Conservation (phyloP, 2,329 filamentous ascomycete genomes). For the Xylaria sp. region DNA sequence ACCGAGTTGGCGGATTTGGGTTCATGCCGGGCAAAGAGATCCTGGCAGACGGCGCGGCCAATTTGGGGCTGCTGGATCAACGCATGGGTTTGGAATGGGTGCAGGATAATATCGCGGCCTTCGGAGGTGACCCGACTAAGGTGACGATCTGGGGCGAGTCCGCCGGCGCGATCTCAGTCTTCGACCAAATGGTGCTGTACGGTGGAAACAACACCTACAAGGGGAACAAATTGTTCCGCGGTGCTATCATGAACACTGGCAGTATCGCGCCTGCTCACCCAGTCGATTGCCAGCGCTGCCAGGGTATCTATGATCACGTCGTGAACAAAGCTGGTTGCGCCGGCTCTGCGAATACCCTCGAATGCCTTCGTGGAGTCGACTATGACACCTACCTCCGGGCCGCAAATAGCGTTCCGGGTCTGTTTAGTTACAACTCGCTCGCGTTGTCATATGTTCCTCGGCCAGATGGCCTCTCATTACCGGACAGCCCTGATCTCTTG, state of each 20-base stretch:
- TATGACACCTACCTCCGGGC: conserved; percentile 60
- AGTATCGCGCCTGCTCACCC: conserved; percentile 55
- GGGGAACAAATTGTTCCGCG: conserved; percentile 67
- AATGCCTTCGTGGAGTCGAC: conserved; percentile 58
- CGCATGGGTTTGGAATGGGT: conserved; percentile 69
- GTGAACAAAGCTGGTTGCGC: conserved; percentile 58
- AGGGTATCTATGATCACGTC: conserved; percentile 59
- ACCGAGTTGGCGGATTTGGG: conserved; percentile 69
- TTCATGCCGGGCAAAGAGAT: conserved; percentile 67
- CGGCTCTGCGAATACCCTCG: conserved; percentile 50
- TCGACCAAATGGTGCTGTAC: conserved; percentile 71
- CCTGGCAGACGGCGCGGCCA: conserved; percentile 59
- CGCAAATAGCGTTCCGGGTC: conserved; percentile 62
- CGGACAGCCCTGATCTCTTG: conserved; percentile 57
- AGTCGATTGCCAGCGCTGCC: conserved; percentile 61
- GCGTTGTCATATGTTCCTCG: conserved; percentile 70
- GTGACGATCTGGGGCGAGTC: conserved; percentile 77
- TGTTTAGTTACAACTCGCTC: conserved; percentile 63
- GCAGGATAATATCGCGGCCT: conserved; percentile 68
- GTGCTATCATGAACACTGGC: conserved; percentile 72
- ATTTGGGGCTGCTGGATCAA: conserved; percentile 69
- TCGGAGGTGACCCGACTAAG: conserved; percentile 73
- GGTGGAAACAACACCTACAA: conserved; percentile 70
- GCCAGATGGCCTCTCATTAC: conserved; percentile 60
- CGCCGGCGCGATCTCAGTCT: conserved; percentile 66